Evolutionary conservation across 2,329 filamentous ascomycete species (phyloP).

Genomic region (Penicillium digitatum): DNA sequence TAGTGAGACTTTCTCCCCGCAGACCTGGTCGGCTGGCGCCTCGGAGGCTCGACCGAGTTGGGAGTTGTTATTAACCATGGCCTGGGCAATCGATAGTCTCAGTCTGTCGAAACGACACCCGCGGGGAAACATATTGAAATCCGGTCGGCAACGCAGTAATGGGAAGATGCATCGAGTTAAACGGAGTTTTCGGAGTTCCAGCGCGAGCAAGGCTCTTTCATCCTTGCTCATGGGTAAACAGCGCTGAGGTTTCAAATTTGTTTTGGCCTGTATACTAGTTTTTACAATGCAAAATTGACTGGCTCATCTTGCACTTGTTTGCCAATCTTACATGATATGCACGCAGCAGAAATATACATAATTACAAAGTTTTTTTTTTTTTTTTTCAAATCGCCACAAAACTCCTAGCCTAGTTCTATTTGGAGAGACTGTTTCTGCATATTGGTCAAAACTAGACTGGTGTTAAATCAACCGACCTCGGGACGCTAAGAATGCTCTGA

Average conservation of each 20-base stretch:
- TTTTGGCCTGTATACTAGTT: conserved; percentile 23
- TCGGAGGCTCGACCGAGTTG: conserved; percentile 35
- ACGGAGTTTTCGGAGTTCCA: conserved; percentile 43
- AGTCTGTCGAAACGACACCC: conserved; percentile 35
- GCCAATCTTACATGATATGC: not conserved
- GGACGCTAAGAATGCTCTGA: conserved; percentile 13
- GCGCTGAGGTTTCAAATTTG: conserved; percentile 18
- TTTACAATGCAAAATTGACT: conserved; percentile 11
- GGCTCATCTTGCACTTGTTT: conserved; percentile 7
- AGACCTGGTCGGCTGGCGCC: conserved; percentile 34
- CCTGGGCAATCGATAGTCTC: conserved; percentile 46
- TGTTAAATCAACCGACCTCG: not conserved
- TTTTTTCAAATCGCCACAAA: not conserved
- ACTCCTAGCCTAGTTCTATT: not conserved
- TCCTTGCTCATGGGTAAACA: conserved; percentile 27
- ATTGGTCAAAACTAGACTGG: not conserved
- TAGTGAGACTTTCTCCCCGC: conserved; percentile 40
- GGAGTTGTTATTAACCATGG: conserved; percentile 47
- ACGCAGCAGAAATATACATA: no score
- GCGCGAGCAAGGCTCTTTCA: conserved; percentile 23
- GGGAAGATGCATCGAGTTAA: conserved; percentile 35
- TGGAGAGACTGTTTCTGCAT: not conserved
- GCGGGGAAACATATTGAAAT: conserved; percentile 23
- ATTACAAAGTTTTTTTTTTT: no score
- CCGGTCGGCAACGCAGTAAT: conserved; percentile 34